Evolutionary conservation across 2,329 filamentous ascomycete genomes (phyloP), one percentile per base, ranked within the genome.

Genomic region (Fonsecaea monophora): DNA sequence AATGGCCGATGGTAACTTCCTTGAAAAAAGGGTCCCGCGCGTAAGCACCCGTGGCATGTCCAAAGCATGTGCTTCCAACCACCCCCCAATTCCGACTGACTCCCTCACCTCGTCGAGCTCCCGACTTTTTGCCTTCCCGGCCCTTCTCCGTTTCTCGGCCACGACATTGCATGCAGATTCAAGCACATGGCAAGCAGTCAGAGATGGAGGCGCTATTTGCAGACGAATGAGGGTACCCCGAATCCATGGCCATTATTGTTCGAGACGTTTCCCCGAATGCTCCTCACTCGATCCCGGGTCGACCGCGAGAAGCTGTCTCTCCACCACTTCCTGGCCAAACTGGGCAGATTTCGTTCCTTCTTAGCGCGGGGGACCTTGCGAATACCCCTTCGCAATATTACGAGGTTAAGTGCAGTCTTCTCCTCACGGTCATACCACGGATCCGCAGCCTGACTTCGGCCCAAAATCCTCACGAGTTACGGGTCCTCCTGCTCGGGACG

Each of bases 101-200:
- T n/a, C 50, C 48, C 9, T 25, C 42, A 21, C 42, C n/a, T 50
- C 45, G 12, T 30, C 13, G 58, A n/a, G 42, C 32, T 54, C 38
- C 58, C 59, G 59, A 54, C 59, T 30, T 62, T 54, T 62, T 62
- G 32, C 59, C 59, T 62, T 62, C 59, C 30, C 30, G 59, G 48
- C 30, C 21, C 50, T 40, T 62, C 59, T 54, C 59, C 59, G 59
- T 54, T 37, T 50, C 2, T 50, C 34, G n/a, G 58, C 42, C 42
- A 60, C 25, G 48, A 21, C 35, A 25, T 34, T 48, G n/a, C 35
- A 6, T 37, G 50, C 21, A 35, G 40, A n/a, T 48, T 25, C 30
- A 37, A 54, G 59, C 59, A 62, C 59, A 62, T 62, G 59, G 59
- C 34, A 53, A 18, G 30, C 30, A 32, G 6, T 32, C 21, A 45